Evolutionary conservation across 2,329 filamentous ascomycete genomes (phyloP).

Genomic region (Aspergillus sp.): DNA sequence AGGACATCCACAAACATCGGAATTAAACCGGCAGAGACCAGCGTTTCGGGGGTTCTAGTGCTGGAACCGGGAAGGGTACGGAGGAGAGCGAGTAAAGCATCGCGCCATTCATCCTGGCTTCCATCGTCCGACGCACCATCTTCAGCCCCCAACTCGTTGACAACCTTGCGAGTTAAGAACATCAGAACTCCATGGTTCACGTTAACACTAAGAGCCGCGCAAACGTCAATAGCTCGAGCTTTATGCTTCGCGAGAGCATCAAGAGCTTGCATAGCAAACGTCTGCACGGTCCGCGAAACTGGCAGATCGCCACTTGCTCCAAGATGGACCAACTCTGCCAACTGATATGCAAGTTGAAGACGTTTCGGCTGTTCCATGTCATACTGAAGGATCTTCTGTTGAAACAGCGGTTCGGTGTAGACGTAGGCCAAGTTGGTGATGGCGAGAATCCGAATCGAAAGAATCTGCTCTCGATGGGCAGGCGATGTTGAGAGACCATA

Average conservation of each 20-base stretch:
- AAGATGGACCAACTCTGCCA: slow-evolving; percentile 87
- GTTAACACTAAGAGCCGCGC: slow-evolving; percentile 87
- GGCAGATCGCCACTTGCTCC: slow-evolving; percentile 65
- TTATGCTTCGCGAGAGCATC: slow-evolving; percentile 83
- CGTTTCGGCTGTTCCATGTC: slow-evolving; percentile 87
- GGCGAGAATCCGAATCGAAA: slow-evolving; percentile 79
- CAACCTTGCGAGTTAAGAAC: slow-evolving; percentile 86
- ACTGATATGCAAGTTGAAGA: slow-evolving; percentile 85
- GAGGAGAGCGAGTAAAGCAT: slow-evolving; percentile 82
- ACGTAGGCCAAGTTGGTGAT: slow-evolving; percentile 91
- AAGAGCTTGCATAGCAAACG: slow-evolving; percentile 74
- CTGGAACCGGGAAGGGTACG: slow-evolving; percentile 72
- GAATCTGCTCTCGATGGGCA: slow-evolving; percentile 68
- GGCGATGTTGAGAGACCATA: slow-evolving; percentile 69
- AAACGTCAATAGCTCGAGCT: slow-evolving; percentile 73
- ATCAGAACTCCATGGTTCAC: slow-evolving; percentile 95
- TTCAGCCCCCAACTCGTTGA: slow-evolving; percentile 71
- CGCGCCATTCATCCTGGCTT: slow-evolving; percentile 83
- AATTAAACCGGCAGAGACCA: slow-evolving; percentile 85
- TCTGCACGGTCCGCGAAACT: slow-evolving; percentile 75
- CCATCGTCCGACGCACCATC: slow-evolving; percentile 57
- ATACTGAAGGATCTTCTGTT: slow-evolving; percentile 79
- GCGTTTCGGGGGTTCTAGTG: slow-evolving; percentile 72
- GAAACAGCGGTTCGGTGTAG: slow-evolving; percentile 75
- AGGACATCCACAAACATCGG: slow-evolving; percentile 88